These are phyloP conservation scores for Boletus edulis DNA, from an alignment of 768 basidiomycete genomes.

Conservation along the genomic window DNA sequence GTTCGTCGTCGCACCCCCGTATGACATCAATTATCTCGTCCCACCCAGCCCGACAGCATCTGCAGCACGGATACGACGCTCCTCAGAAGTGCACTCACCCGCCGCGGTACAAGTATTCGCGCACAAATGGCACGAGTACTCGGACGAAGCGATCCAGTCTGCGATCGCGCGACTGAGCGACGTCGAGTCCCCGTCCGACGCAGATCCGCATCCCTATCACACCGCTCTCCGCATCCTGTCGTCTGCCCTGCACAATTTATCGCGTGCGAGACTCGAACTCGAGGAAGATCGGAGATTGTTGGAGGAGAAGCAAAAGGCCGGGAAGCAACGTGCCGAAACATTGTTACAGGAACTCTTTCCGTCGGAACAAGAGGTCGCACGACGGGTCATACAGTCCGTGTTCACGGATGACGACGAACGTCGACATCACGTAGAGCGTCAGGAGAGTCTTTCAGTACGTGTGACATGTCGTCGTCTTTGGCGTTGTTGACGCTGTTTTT, in stretches of 20 bases:
- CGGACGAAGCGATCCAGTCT: slow-evolving; percentile 70
- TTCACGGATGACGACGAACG: slow-evolving; percentile 49
- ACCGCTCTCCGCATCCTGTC: slow-evolving; percentile 68
- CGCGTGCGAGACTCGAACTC: slow-evolving; percentile 57
- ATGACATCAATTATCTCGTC: slow-evolving; percentile 30
- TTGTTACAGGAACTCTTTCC: slow-evolving; percentile 55
- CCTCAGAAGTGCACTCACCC: slow-evolving; percentile 14
- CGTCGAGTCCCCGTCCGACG: slow-evolving; percentile 46
- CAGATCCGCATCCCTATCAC: slow-evolving; percentile 58
- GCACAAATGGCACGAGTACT: slow-evolving; percentile 75
- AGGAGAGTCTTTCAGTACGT: slow-evolving; percentile 59
- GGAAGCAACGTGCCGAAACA: slow-evolving; percentile 50
- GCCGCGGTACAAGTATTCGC: slow-evolving; percentile 52
- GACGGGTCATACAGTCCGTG: slow-evolving; percentile 62
- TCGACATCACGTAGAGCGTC: slow-evolving; percentile 49
- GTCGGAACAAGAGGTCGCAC: slow-evolving; percentile 66
- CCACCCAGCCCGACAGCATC: slow-evolving; percentile 34
- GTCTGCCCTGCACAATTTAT: slow-evolving; percentile 57
- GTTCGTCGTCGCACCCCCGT: slow-evolving; percentile 44
- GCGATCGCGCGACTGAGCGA: slow-evolving; percentile 51
- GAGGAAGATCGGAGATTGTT: slow-evolving; percentile 55
- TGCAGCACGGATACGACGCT: slow-evolving; percentile 12
- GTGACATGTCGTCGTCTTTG: neutral
- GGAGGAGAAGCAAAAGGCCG: slow-evolving; percentile 57
- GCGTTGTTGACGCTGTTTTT: neutral